Evolutionary conservation across 805 yeast species (phyloP), one percentile per base, ranked within the genome.

Genomic region (Metschnikowia orientalis): DNA sequence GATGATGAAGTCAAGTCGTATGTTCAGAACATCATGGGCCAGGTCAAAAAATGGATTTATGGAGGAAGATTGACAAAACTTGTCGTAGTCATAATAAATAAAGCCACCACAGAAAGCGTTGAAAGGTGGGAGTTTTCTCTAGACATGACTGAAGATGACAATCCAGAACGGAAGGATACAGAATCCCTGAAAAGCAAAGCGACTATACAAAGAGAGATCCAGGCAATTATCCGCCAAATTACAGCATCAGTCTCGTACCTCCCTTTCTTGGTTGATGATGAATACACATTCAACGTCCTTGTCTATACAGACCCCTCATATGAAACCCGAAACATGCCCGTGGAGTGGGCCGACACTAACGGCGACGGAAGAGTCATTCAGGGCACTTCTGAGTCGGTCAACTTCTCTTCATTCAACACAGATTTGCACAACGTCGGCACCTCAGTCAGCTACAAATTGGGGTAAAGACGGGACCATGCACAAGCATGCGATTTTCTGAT

Each of bases 71-170:
- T 90, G 20, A 71, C 79, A 15, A 75, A 77, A 43, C 58, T 89
- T 23, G 79, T 84, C 2, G 66, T 90, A 21, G 89, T 78, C 7
- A 77, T 88, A n/a, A 62, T 87, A 2, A 71, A 80, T 18, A 80
- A 79, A 44, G 77, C 75, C 24, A 67, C 78, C 0, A 77, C 77
- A 0, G 87, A 81, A 20, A 73, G 70, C 2, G 79, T 80, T 2
- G 97, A 89, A 54, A 62, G 86, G 34, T 89, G 97, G 97, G 85
- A 85, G 50, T 89, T 89, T 50, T 74, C 76, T 42, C 62, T 87
- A 5, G 73, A 76, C 20, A 59, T 73, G 2, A 45, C 35, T 8
- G 25, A 20, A 4, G 46, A 40, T 13, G 36, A 18, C 2, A n/a
- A n/a, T n/a, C n/a, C n/a, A n/a, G 26, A 29, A 19, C 25, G 23